Percentiles rank a stretch among this genome's conserved stretches.
Evolutionary conservation across 73 alveolate genomes (phyloP).

Genomic region (Paramecium pentaurelia): DNA sequence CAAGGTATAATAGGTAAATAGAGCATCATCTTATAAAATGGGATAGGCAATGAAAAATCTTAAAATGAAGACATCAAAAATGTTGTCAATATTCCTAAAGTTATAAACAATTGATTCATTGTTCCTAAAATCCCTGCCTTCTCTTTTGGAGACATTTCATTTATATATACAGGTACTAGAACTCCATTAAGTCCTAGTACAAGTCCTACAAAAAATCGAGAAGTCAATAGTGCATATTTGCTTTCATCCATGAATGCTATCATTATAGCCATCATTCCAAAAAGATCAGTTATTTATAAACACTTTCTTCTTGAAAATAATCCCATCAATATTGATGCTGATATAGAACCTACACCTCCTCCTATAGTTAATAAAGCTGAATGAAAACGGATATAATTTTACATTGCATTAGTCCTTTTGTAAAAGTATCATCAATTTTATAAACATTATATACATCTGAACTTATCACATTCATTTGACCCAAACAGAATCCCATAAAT

Average conservation of each 20-base stretch:
- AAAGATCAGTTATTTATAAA: background rate
- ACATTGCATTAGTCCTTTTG: background rate
- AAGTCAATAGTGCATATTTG: background rate
- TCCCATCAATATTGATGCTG: background rate
- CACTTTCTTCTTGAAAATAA: background rate
- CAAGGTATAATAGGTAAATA: conserved; percentile 15
- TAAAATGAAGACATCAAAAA: background rate
- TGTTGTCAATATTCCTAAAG: background rate
- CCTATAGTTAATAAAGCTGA: background rate
- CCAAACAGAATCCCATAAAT: background rate
- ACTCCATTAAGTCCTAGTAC: conserved; percentile 4
- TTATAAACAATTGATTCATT: background rate
- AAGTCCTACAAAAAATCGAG: background rate
- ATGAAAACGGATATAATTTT: background rate
- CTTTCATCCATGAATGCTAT: background rate
- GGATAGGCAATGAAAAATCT: background rate
- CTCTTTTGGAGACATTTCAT: background rate
- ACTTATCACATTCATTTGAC: background rate
- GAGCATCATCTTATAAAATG: background rate
- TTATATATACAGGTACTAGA: background rate
- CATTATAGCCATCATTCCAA: background rate
- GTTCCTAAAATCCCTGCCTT: background rate
- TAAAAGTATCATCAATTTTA: background rate
- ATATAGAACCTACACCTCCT: background rate
- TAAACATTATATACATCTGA: background rate